A percentile compares a stretch with the other conserved stretches of the same genome.
Conservation (phyloP, 83 land plant genomes). For the Picea mariana region DNA sequence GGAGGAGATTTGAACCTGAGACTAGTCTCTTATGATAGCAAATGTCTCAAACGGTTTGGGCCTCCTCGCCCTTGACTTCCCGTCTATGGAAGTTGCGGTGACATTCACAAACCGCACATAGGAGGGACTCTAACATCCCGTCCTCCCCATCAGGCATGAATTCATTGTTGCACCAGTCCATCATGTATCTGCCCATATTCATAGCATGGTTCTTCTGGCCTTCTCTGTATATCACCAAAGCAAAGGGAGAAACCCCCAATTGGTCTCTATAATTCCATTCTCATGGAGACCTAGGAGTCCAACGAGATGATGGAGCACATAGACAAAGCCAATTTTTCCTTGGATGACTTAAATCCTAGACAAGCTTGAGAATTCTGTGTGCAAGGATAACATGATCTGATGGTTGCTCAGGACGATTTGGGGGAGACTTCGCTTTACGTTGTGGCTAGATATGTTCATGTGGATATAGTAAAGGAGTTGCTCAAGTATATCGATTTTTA, state of each 20-base stretch:
- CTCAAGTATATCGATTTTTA: too few species aligned
- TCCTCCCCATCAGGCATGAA: conserved; percentile 24
- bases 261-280: too few species aligned
- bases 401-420: too few species aligned
- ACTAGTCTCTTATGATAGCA: not conserved
- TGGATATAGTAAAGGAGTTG: too few species aligned
- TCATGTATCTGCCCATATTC: conserved; percentile 22
- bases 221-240: conserved; percentile 14
- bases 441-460: too few species aligned
- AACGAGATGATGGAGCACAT: too few species aligned
- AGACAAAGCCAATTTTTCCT: conserved; percentile 85
- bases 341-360: too few species aligned
- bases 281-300: too few species aligned
- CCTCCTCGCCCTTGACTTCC: conserved; percentile 19
- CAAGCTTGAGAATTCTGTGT: too few species aligned
- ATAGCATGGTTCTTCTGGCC: conserved; percentile 28
- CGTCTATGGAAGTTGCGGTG: conserved; percentile 29
- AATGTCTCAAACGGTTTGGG: not conserved
- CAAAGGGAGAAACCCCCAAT: too few species aligned
- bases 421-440: too few species aligned
- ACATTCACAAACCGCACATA: conserved; percentile 28
- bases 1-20: not conserved
- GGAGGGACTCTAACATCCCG: conserved; percentile 20
- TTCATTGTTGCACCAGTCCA: conserved; percentile 18
- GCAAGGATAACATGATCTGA: too few species aligned